Evolutionary conservation across 2,329 filamentous ascomycete genomes (phyloP), one percentile per base, ranked within the genome.

Genomic region (Diaporthe vexans): DNA sequence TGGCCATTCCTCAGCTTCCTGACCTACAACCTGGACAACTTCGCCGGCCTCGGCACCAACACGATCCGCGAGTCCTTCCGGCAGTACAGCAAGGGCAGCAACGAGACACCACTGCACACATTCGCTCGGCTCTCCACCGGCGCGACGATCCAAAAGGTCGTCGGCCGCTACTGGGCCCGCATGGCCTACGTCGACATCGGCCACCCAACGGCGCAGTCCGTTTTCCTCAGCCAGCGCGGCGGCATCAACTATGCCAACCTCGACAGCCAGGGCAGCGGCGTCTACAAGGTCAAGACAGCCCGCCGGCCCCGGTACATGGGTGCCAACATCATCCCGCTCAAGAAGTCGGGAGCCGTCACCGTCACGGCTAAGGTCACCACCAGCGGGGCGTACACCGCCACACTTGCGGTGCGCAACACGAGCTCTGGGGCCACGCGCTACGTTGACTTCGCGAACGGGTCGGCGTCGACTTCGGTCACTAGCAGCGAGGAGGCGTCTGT

Each of bases 151-250:
- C 82, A 84, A 17, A 72, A 80, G 11, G 81, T 89, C 11, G 84
- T 89, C 10, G 86, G 83, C 4, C 80, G 82, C 21, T 89, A 89
- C 80, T 88, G 87, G 87, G 87, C 87, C 2, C 84, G 84, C 74
- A 89, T 89, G 87, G 87, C 87, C 6, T 87, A 85, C 75, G 85
- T 85, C 15, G 87, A 89, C 57, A 87, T 88, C 43, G 86, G 85
- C 17, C 85, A 88, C 76, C 74, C 81, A 0, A 82, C 82, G 10
- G 85, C 85, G 0, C 82, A 83, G 26, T 77, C 82, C 0, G 74
- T 81, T 54, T 88, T 86, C 79, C 77, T 82, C 4, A 73, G 73
- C 40, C 81, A 85, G 76, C 81, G 82, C 15, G 75, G 76, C 3
- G 76, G 75, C 21, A 77, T 87, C 70, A 85, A 84, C 77, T 87